Percentiles rank a stretch among this genome's conserved stretches.
phyloP scores from a whole-genome alignment of 108 stramenopile species.

The Schizochytrium sp. region DNA sequence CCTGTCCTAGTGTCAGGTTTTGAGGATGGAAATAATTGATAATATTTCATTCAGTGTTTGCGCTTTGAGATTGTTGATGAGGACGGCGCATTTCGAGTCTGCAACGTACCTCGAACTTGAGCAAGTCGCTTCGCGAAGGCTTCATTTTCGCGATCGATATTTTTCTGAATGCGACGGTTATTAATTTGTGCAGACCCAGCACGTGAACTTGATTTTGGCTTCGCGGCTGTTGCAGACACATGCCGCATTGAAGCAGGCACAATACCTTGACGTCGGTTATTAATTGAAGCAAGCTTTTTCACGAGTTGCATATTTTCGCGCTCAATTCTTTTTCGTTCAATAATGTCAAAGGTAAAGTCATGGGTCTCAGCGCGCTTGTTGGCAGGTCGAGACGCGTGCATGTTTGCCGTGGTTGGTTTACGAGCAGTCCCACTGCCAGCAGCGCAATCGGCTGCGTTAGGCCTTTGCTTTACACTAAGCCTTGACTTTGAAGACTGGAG shows the following conservation, averaged over 20 bases:
- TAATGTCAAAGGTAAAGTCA: slow-evolving; percentile 34
- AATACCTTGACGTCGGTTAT: background rate
- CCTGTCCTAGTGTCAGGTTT: no score
- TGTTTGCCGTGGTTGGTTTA: background rate
- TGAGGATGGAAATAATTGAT: no score
- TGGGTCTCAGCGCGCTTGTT: background rate
- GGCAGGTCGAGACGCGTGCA: background rate
- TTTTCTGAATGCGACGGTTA: background rate
- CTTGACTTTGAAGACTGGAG: no score
- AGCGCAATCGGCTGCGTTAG: background rate
- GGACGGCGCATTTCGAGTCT: background rate
- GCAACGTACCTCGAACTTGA: background rate
- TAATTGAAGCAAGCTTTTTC: slow-evolving; percentile 9
- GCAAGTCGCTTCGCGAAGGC: slow-evolving; percentile 12
- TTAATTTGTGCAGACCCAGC: slow-evolving; percentile 23
- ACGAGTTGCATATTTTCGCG: background rate
- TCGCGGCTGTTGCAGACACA: background rate
- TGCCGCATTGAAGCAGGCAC: background rate
- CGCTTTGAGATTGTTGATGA: no score
- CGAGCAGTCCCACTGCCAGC: background rate
- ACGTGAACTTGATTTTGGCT: background rate
- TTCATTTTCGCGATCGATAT: slow-evolving; percentile 7
- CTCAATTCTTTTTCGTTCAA: background rate
- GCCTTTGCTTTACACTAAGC: no score
- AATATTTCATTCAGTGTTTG: no score